Base-by-base conservation (phyloP, 2,329 filamentous ascomycete species). In the Botrytis fragariae region DNA sequence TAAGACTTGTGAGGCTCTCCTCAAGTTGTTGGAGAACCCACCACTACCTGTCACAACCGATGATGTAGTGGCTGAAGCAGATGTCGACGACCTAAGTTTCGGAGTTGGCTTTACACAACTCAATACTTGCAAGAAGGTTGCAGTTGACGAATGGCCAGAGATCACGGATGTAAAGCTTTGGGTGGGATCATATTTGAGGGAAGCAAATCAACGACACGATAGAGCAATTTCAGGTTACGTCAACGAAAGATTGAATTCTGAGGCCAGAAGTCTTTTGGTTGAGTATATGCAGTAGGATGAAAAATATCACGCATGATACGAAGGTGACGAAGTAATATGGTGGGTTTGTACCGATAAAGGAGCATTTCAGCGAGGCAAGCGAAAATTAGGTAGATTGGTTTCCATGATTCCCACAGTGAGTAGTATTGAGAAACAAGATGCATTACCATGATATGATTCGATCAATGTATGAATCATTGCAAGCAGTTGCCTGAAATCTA, bases 61-160 rank as follows among this genome's bases (percentile, higher is more conserved):
- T 76, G 94, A 97, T 77, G 84, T 93, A 69, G 91, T 97, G 76
- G 89, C 90, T 18, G 96, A 98, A 81, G 91, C 94, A 4, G 95
- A 98, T 79, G 93, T 97, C 39, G 96, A 99, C 79, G 96, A 99
- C 81, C 90, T 98, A 77, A 92, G 93, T 42, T 99, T 99, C 80
- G 96, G 96, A 39, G 91, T 98, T 76, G 95, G 94, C 14, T 99
- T 97, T 83, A 98, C 96, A 0, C 91, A 93, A 45, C 88, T 99
- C 75, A 97, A 95, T 84, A 98, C 95, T 0, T 96, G 95, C 84
- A 93, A 92, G 81, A 90, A 90, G 74, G 85, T 89, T 6, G 84
- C 88, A 1, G 87, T 87, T 69, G 96, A 98, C 81, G 92, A 95
- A 32, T 98, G 94, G 85, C 92, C 95, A 0, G 92, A 98, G 75